Evolutionary conservation across 495 filamentous ascomycete genomes (phyloP).

Genomic region (Penicillium paradoxum): DNA sequence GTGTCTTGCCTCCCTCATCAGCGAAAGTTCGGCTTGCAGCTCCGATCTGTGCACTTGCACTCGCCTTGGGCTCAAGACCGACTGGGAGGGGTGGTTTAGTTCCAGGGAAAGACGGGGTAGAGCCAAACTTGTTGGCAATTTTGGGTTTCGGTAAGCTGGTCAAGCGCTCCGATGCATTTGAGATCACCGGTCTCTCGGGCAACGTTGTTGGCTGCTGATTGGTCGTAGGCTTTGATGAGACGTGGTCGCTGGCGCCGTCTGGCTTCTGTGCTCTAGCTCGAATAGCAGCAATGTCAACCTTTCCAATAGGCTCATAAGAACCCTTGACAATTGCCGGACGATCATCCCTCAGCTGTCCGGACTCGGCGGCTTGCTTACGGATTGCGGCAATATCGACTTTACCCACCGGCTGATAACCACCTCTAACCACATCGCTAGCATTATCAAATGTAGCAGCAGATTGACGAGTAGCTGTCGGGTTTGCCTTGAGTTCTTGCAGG

Average conservation of each 20-base stretch:
- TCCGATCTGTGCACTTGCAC: constrained; percentile 57
- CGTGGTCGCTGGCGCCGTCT: constrained; percentile 39
- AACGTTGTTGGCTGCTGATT: constrained; percentile 50
- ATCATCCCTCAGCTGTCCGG: constrained; percentile 58
- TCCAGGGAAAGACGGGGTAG: constrained; percentile 64
- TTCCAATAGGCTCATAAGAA: constrained; percentile 86
- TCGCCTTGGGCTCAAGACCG: constrained; percentile 50
- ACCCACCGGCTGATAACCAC: constrained; percentile 92
- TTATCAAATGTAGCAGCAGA: constrained; percentile 29
- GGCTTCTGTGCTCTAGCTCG: constrained; percentile 71
- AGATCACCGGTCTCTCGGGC: constrained; percentile 62
- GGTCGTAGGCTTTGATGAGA: constrained; percentile 29
- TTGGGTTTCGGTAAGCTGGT: constrained; percentile 91
- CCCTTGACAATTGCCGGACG: constrained; percentile 81
- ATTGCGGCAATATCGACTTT: constrained; percentile 95
- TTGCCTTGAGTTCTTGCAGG: constrained; percentile 67
- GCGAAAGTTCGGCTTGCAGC: constrained; percentile 88
- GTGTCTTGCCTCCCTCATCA: constrained; percentile 91
- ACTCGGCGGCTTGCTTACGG: constrained; percentile 67
- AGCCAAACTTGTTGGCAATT: constrained; percentile 78
- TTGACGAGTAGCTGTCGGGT: constrained; percentile 49
- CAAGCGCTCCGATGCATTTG: constrained; percentile 69
- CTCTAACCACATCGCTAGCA: constrained; percentile 66
- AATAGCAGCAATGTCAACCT: constrained; percentile 93
- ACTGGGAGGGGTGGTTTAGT: constrained; percentile 83